Evolutionary conservation across 495 filamentous ascomycete genomes (phyloP), one percentile per base, ranked within the genome.

Genomic region (Melanomma pulvis-pyrius): DNA sequence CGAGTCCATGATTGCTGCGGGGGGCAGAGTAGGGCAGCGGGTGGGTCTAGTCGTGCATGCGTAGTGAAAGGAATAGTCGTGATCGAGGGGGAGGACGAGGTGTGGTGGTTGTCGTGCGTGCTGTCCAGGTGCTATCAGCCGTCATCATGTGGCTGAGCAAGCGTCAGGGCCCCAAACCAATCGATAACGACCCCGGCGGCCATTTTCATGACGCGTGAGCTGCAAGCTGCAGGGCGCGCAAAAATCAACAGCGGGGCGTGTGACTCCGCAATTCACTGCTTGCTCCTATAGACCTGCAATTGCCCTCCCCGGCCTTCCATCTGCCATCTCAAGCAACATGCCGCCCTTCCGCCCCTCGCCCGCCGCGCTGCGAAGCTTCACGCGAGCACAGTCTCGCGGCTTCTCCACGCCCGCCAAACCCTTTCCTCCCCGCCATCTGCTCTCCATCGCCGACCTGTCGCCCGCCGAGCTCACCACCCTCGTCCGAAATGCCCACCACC

Each of bases 381-480:
- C 41, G 7, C 64, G 59, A 7, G 55, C 60, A 32, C 71, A 46
- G 56, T 12, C 47, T 48, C 71, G 71, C 39, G 36, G 30, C 24
- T 69, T 59, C 50, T 59, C 64, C 19, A 54, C 68, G n/a, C 49
- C 64, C 44, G 63, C 67, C 13, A 76, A 75, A 24, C 75, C 75
- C 49, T 76, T 76, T 61, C 69, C 76, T 17, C 76, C 76, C 13
- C 73, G 76, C 46, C 94, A 97, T 82, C 83, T 98, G 28, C 86
- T 97, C 71, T 93, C 92, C 48, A 94, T 96, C 72, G 87, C 87
- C 47, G 93, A 98, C 74, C 83, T 98, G 60, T 88, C 87, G 1
- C 81, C 90, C 21, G 71, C 84, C 13, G 94, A 98, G 75, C 86
- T 98, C 71, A 85, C 86, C 13, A 86, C 84, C 21, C 84, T 98